Percentiles rank a stretch among this genome's conserved stretches.
Evolutionary conservation across 345 rosid genomes (phyloP).

Genomic region (Turritis glabra): DNA sequence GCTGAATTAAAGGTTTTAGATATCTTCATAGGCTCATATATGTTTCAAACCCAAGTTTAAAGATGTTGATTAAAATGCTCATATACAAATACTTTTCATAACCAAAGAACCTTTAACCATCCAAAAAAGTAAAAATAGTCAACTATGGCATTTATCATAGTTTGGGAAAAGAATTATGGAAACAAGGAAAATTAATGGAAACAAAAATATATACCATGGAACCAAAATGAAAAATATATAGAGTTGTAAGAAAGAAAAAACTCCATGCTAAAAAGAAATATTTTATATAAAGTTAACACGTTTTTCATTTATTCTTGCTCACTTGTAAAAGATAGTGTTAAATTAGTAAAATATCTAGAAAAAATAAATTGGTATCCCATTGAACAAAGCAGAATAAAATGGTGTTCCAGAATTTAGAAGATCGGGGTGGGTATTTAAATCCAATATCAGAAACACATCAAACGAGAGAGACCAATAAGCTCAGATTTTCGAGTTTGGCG

Average conservation of each 20-base stretch:
- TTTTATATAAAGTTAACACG: background rate
- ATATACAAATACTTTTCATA: no score
- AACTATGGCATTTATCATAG: background rate
- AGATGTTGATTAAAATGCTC: no score
- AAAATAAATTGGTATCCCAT: no score
- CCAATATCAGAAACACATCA: background rate
- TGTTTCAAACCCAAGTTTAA: no score
- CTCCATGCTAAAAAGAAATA: background rate
- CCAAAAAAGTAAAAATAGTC: no score
- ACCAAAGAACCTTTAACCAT: no score
- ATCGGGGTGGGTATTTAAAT: conserved; percentile 12
- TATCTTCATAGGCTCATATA: no score
- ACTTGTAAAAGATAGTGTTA: background rate
- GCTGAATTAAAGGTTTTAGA: no score
- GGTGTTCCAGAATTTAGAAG: background rate
- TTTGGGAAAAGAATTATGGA: background rate
- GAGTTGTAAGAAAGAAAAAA: background rate
- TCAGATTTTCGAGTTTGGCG: no score
- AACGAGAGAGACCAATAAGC: conserved; percentile 8
- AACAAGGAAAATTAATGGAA: background rate
- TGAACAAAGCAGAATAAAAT: background rate
- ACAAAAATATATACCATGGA: background rate
- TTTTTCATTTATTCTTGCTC: background rate
- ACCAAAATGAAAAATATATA: background rate
- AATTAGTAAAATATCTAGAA: conserved; percentile 7